Percentiles rank a stretch among this genome's conserved stretches.
Conservation (phyloP, 495 filamentous ascomycete genomes). For the Trichoderma asperelloides region DNA sequence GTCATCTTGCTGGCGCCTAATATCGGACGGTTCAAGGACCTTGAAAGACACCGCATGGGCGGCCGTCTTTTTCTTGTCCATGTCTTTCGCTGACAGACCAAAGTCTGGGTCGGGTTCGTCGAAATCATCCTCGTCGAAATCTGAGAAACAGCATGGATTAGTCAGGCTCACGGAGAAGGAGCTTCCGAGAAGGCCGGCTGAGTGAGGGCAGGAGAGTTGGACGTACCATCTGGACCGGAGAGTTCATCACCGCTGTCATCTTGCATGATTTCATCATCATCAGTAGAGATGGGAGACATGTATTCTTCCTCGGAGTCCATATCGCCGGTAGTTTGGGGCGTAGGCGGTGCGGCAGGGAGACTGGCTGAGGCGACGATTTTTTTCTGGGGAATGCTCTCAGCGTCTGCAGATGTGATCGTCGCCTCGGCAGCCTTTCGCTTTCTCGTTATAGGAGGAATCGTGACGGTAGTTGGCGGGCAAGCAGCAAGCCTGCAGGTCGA, state of each 20-base stretch:
- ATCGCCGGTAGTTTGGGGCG: constrained; percentile 52
- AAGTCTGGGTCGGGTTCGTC: constrained; percentile 67
- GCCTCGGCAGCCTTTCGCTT: constrained; percentile 91
- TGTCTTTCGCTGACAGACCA: constrained; percentile 71
- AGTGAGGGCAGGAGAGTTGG: background rate
- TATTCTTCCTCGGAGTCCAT: constrained; percentile 99
- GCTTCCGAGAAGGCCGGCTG: constrained; percentile 4
- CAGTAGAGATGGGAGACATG: constrained; percentile 75
- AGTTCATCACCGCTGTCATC: constrained; percentile 66
- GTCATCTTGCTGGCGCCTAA: constrained; percentile 70
- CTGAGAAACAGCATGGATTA: constrained; percentile 27
- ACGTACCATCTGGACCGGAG: constrained; percentile 66
- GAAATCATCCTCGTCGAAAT: constrained; percentile 53
- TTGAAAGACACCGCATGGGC: constrained; percentile 80
- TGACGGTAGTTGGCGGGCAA: constrained; percentile 28
- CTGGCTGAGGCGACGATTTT: constrained; percentile 44
- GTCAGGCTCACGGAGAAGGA: background rate
- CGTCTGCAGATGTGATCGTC: constrained; percentile 40
- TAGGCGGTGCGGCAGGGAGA: constrained; percentile 40
- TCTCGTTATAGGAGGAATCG: constrained; percentile 56
- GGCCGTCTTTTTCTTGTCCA: constrained; percentile 55
- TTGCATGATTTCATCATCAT: constrained; percentile 61
- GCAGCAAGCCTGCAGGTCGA: background rate
- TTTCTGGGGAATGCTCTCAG: constrained; percentile 36
- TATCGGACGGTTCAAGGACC: constrained; percentile 68